Conservation (phyloP, 768 basidiomycete genomes). For the Lentinula sp. region DNA sequence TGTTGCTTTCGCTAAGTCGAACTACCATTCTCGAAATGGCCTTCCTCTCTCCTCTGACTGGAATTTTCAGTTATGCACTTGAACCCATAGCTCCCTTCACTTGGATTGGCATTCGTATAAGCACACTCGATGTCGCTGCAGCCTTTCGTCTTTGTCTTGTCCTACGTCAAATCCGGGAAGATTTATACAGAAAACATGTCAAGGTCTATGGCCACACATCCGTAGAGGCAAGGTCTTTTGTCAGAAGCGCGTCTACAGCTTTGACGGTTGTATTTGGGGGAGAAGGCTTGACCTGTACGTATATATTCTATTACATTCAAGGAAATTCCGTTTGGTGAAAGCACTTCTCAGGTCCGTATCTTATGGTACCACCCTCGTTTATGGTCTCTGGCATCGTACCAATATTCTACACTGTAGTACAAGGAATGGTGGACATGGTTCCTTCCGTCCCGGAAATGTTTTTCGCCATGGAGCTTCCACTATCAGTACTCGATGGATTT, state of each 20-base stretch:
- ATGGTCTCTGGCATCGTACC: constrained; percentile 68
- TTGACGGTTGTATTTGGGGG: constrained; percentile 73
- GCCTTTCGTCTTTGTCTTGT: constrained; percentile 64
- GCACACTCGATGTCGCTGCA: constrained; percentile 62
- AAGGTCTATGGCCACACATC: constrained; percentile 28
- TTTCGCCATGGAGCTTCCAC: constrained; percentile 58
- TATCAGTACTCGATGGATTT: constrained; percentile 73
- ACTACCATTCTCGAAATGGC: constrained; percentile 18
- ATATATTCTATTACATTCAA: background rate
- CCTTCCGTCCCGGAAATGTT: constrained; percentile 50
- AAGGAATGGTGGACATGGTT: constrained; percentile 55
- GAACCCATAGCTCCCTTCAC: constrained; percentile 60
- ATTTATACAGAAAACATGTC: constrained; percentile 36
- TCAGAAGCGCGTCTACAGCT: constrained; percentile 49
- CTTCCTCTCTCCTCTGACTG: constrained; percentile 35
- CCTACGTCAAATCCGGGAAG: constrained; percentile 62
- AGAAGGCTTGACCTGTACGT: constrained; percentile 59
- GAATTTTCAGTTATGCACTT: constrained; percentile 47
- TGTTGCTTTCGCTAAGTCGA: no score
- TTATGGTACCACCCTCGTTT: constrained; percentile 71
- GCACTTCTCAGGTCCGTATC: constrained; percentile 43
- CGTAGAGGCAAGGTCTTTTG: constrained; percentile 49
- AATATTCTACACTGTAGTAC: constrained; percentile 51
- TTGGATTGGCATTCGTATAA: constrained; percentile 57
- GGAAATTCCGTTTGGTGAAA: background rate